phyloP scores from a whole-genome alignment of 208 protist genomes.

The Wallacemonas collosoma region DNA sequence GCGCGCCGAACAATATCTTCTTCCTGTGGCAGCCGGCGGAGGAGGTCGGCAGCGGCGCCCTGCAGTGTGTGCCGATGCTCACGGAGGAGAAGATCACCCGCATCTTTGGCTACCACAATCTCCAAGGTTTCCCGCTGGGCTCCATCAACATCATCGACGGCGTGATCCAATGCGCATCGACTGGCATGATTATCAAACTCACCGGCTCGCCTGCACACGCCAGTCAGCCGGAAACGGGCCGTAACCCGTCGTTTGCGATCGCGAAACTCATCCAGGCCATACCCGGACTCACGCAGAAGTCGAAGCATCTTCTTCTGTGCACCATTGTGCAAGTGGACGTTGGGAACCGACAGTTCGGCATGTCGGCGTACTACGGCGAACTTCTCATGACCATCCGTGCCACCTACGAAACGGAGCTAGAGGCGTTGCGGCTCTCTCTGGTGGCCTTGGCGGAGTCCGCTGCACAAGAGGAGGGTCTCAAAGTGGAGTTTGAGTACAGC shows the following conservation, averaged over 20 bases:
- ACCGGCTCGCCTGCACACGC: constrained; percentile 36
- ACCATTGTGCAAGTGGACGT: constrained; percentile 51
- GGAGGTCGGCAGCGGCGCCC: constrained; percentile 35
- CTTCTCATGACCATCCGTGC: constrained; percentile 46
- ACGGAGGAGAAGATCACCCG: constrained; percentile 38
- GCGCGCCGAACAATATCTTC: constrained; percentile 39
- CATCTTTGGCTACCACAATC: constrained; percentile 50
- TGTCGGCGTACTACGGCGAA: constrained; percentile 47
- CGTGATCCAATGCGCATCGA: constrained; percentile 42
- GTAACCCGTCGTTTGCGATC: constrained; percentile 40
- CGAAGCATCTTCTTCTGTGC: constrained; percentile 39
- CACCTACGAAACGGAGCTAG: constrained; percentile 37
- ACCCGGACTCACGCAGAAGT: constrained; percentile 34
- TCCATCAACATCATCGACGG: constrained; percentile 37
- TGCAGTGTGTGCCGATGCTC: constrained; percentile 47
- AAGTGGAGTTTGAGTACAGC: constrained; percentile 40
- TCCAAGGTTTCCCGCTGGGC: constrained; percentile 36
- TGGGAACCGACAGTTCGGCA: constrained; percentile 46
- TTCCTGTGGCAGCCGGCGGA: constrained; percentile 52
- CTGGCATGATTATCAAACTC: constrained; percentile 49
- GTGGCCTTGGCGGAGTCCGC: constrained; percentile 23
- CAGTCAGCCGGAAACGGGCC: constrained; percentile 39
- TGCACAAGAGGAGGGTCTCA: constrained; percentile 25
- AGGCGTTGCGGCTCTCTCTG: constrained; percentile 27
- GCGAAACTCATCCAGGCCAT: constrained; percentile 39